phyloP scores from a whole-genome alignment of 2,329 filamentous ascomycete genomes.

The Mycocentrospora acerina region DNA sequence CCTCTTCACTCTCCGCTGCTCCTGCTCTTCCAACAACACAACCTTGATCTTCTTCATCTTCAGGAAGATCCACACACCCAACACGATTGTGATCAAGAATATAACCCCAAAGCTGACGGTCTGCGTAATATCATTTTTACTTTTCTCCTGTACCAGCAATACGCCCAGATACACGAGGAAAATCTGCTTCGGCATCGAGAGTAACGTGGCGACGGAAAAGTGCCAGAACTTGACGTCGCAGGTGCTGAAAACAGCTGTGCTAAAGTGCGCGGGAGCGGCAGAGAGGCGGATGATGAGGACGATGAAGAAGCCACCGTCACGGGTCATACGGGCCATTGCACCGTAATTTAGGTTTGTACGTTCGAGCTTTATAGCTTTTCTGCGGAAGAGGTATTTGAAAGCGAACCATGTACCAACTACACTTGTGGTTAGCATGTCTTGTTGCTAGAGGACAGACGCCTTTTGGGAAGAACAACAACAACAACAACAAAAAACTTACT shows the following conservation, averaged over 20 bases:
- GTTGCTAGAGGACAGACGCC: background rate
- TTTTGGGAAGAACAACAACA: background rate
- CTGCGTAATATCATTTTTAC: slow-evolving; percentile 25
- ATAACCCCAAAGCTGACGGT: slow-evolving; percentile 34
- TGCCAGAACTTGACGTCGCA: slow-evolving; percentile 42
- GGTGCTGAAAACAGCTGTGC: slow-evolving; percentile 39
- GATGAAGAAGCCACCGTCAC: slow-evolving; percentile 38
- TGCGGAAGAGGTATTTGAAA: slow-evolving; percentile 35
- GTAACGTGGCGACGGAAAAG: slow-evolving; percentile 36
- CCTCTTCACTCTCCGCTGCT: slow-evolving; percentile 20
- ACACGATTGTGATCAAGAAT: slow-evolving; percentile 30
- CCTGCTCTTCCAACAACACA: slow-evolving; percentile 36
- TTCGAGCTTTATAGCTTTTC: slow-evolving; percentile 34
- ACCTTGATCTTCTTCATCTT: slow-evolving; percentile 39
- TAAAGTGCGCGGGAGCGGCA: slow-evolving; percentile 39
- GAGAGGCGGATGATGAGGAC: slow-evolving; percentile 38
- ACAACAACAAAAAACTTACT: slow-evolving; percentile 14
- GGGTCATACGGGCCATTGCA: slow-evolving; percentile 36
- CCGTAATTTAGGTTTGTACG: slow-evolving; percentile 41
- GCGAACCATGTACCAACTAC: slow-evolving; percentile 40
- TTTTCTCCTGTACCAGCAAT: slow-evolving; percentile 27
- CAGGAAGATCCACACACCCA: slow-evolving; percentile 36
- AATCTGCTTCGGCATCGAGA: slow-evolving; percentile 39
- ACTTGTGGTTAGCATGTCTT: slow-evolving; percentile 10
- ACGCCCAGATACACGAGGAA: slow-evolving; percentile 41